phyloP scores from a whole-genome alignment of 1,139 yeast genomes.

The Scheffersomyces cryptocercus region DNA sequence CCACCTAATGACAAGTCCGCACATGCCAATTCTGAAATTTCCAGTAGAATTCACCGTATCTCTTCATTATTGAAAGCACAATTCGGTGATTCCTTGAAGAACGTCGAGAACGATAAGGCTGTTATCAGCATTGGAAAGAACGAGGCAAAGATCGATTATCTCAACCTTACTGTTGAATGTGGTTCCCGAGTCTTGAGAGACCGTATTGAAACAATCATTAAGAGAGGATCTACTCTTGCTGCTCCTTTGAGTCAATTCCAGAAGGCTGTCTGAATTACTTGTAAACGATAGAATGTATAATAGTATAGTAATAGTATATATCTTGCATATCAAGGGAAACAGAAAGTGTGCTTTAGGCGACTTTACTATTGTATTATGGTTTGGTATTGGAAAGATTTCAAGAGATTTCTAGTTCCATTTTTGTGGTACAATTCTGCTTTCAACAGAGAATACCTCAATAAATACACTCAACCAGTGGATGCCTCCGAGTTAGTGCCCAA shows the following conservation, averaged over 20 bases:
- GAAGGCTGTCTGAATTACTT: slow-evolving; percentile 11
- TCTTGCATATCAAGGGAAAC: too few species aligned
- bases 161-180: slow-evolving; percentile 70
- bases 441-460: too few species aligned
- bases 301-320: too few species aligned
- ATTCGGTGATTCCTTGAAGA: slow-evolving; percentile 74
- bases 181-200: slow-evolving; percentile 75
- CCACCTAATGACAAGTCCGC: slow-evolving; percentile 22
- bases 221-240: slow-evolving; percentile 75
- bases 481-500: too few species aligned
- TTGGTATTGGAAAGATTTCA: too few species aligned
- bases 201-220: slow-evolving; percentile 78
- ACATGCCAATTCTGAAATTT: slow-evolving; percentile 38
- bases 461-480: too few species aligned
- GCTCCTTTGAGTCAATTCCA: slow-evolving; percentile 64
- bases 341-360: too few species aligned
- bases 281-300: too few species aligned
- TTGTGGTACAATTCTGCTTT: too few species aligned
- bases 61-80: slow-evolving; percentile 72
- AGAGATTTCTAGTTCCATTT: too few species aligned
- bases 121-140: slow-evolving; percentile 68
- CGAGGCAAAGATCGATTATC: slow-evolving; percentile 68
- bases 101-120: slow-evolving; percentile 47
- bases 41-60: slow-evolving; percentile 63
- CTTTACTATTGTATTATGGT: too few species aligned